Percentiles rank a stretch among this genome's conserved stretches.
Evolutionary conservation across 371 early-diverging fungal species (phyloP).

Genomic region (Circinella umbellata): DNA sequence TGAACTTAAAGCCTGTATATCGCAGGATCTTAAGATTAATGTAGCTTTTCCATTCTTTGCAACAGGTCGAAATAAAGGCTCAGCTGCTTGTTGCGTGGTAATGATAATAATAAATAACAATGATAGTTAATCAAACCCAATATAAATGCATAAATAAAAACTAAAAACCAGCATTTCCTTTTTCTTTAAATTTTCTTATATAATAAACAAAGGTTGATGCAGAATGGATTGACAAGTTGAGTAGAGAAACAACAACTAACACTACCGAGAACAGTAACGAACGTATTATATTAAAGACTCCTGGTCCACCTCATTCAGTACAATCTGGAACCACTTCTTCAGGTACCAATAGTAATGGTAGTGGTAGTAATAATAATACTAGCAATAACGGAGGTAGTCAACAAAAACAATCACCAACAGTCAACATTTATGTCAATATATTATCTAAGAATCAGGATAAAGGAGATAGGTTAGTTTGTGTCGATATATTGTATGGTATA

Average conservation of each 20-base stretch:
- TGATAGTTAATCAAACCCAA: neutral
- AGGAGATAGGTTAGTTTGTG: conserved; percentile 17
- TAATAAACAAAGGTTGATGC: conserved; percentile 39
- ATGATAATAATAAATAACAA: neutral
- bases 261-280: neutral
- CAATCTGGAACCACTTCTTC: neutral
- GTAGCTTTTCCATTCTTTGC: conserved; percentile 69
- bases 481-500: too few relatives aligned
- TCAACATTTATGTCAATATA: conserved; percentile 48
- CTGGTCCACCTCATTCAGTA: conserved; percentile 21
- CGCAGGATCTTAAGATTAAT: conserved; percentile 59
- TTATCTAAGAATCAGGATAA: conserved; percentile 32
- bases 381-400: conserved; percentile 2
- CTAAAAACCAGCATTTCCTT: neutral
- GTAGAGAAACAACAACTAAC: neutral
- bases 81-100: conserved; percentile 71
- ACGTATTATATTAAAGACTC: conserved; percentile 26
- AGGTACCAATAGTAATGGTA: neutral
- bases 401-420: conserved; percentile 51
- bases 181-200: neutral
- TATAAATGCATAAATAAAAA: neutral
- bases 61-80: conserved; percentile 51
- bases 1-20: conserved; percentile 48
- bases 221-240: conserved; percentile 48
- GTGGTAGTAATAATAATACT: neutral